Evolutionary conservation across 2,329 filamentous ascomycete species (phyloP), one percentile per base, ranked within the genome.

Genomic region (Fusarium sp.): DNA sequence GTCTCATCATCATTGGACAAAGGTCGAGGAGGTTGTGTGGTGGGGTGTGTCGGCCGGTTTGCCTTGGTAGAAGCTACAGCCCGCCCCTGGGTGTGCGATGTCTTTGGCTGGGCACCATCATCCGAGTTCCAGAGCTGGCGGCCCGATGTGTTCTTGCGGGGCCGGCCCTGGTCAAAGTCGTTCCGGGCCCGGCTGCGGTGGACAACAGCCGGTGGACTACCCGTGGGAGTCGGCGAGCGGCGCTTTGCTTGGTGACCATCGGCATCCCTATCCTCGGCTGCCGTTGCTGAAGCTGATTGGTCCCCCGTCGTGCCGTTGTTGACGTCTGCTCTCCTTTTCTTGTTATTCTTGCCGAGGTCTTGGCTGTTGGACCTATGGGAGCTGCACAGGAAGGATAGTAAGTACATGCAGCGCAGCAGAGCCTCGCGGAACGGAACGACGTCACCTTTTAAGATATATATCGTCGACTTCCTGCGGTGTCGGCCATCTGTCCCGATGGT

Each of bases 71-170:
- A n/a, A n/a, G n/a, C n/a, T n/a, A n/a, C n/a, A 50, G 60, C 23
- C 19, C 56, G 44, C 4, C 39, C 43, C 11, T 55, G 21, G 21
- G 53, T 41, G 39, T 52, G 63, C 21, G 58, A 48, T 6, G 35
- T 10, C 44, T 63, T 64, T n/a, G n/a, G n/a, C n/a, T n/a, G n/a
- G 8, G 46, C 43, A 11, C 67, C 66, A 25, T 72, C 70, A 3
- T 71, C 62, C 1, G 71, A 68, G 2, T 45, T 63, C 72, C 72
- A 75, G 0, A 76, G 71, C 21, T 70, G 69, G 1, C 71, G 56
- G 6, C 64, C 63, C 4, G 61, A 48, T 2, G 52, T 27, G 5
- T 67, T 68, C 37, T 70, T 70, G 25, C 62, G 45, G 41, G 41
- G 44, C 7, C 57, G 53, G 0, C 63, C 69, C 8, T 71, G 67